These are phyloP conservation scores for Podospora bellae-mahoneyi DNA, from an alignment of 495 filamentous ascomycete species.

Conservation along the genomic window DNA sequence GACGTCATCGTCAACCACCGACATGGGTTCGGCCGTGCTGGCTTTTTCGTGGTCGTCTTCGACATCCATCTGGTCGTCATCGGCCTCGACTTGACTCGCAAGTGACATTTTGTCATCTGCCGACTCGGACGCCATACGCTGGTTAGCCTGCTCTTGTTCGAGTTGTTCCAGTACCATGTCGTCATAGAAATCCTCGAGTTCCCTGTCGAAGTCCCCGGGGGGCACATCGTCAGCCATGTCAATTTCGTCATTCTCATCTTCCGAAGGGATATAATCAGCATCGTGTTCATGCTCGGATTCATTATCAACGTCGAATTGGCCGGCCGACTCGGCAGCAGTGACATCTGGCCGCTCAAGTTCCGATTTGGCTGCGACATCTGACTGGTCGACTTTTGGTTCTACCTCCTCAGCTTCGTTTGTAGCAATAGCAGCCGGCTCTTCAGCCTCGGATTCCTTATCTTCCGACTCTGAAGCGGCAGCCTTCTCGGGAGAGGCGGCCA, in stretches of 20 bases:
- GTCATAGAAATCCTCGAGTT: background rate
- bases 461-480: background rate
- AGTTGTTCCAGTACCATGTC: background rate
- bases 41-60: constrained; percentile 14
- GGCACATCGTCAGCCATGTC: background rate
- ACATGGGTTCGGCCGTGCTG: constrained; percentile 12
- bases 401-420: background rate
- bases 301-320: too few relatives aligned
- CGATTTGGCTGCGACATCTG: background rate
- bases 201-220: background rate
- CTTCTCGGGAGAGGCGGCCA: background rate
- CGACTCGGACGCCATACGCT: background rate
- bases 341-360: background rate
- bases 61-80: constrained; percentile 13
- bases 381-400: background rate
- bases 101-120: constrained; percentile 10
- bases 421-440: background rate
- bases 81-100: constrained; percentile 20
- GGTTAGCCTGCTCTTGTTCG: background rate
- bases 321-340: background rate
- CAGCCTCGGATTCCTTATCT: background rate
- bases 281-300: background rate
- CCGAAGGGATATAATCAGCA: background rate
- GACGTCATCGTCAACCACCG: constrained; percentile 3
- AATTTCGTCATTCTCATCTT: background rate